A percentile compares a stretch with the other conserved stretches of the same genome.
Evolutionary conservation across 345 rosid species (phyloP).

Genomic region (Syzygium aromaticum): DNA sequence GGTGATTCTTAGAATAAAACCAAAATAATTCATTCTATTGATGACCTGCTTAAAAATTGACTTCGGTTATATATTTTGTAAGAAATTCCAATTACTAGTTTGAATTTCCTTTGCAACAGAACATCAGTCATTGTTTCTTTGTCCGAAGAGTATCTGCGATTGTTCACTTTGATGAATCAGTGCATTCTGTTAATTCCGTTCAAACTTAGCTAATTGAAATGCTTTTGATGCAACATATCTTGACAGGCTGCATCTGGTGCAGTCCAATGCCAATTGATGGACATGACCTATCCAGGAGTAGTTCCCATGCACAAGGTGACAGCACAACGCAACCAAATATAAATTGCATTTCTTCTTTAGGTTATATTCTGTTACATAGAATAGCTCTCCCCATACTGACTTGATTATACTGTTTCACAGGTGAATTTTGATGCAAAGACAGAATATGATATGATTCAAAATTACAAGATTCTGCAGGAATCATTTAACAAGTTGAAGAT

Average conservation of each 20-base stretch:
- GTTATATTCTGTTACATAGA: not conserved
- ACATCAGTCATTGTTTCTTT: not conserved
- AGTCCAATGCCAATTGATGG: slow-evolving; percentile 95
- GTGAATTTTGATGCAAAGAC: slow-evolving; percentile 93
- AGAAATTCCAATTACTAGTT: not conserved
- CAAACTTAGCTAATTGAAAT: not conserved
- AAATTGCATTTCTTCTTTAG: not conserved
- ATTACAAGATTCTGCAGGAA: slow-evolving; percentile 96
- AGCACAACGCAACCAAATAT: not conserved
- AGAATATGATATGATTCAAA: slow-evolving; percentile 96
- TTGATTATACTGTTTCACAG: slow-evolving; percentile 18
- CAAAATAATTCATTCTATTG: not conserved
- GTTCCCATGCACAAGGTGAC: slow-evolving; percentile 97
- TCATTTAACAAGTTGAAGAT: slow-evolving; percentile 88
- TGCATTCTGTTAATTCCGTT: not conserved
- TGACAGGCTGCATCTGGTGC: slow-evolving; percentile 96
- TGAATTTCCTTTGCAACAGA: not conserved
- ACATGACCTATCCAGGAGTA: slow-evolving; percentile 90
- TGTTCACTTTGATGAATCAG: not conserved
- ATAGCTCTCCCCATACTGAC: not conserved
- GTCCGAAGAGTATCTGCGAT: not conserved
- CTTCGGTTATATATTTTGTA: not conserved
- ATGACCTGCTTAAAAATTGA: not conserved
- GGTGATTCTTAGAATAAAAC: not conserved
- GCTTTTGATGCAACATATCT: not conserved